phyloP scores from a whole-genome alignment of 108 stramenopile species.

The Stephanodiscus minutulus region DNA sequence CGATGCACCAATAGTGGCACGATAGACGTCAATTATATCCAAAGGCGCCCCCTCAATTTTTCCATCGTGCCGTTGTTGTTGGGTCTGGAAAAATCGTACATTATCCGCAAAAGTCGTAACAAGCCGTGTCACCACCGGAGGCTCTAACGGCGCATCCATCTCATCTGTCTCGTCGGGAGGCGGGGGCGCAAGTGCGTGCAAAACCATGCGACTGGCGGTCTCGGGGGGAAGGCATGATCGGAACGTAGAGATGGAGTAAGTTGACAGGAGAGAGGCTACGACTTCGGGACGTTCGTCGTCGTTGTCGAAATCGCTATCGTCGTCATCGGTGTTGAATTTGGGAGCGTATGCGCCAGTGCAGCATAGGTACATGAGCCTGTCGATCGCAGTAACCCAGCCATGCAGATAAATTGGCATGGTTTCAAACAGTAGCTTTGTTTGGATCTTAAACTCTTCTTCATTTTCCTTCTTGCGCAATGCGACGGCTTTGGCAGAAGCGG shows the following conservation, averaged over 20 bases:
- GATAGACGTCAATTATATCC: slow-evolving; percentile 28
- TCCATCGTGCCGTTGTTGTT: slow-evolving; percentile 10
- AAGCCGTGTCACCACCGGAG: slow-evolving; percentile 64
- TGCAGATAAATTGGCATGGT: slow-evolving; percentile 49
- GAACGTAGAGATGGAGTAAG: slow-evolving; percentile 38
- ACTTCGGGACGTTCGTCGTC: slow-evolving; percentile 57
- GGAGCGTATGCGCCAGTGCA: slow-evolving; percentile 69
- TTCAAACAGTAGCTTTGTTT: slow-evolving; percentile 41
- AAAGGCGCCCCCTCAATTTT: slow-evolving; percentile 1
- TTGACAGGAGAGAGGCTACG: slow-evolving; percentile 51
- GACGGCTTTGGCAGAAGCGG: background rate
- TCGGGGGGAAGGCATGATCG: slow-evolving; percentile 51
- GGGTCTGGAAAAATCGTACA: slow-evolving; percentile 31
- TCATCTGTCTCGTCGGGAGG: slow-evolving; percentile 49
- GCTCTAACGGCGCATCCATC: slow-evolving; percentile 21
- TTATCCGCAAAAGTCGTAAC: slow-evolving; percentile 71
- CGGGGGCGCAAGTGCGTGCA: slow-evolving; percentile 78
- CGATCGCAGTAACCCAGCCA: slow-evolving; percentile 56
- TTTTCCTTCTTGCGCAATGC: slow-evolving; percentile 17
- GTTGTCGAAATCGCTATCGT: slow-evolving; percentile 16
- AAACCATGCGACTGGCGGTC: slow-evolving; percentile 59
- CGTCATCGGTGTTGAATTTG: slow-evolving; percentile 7
- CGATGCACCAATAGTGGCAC: slow-evolving; percentile 55
- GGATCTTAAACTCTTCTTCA: slow-evolving; percentile 32
- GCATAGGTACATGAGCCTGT: slow-evolving; percentile 70